Base-by-base conservation (phyloP, 2,329 filamentous ascomycete species). In the Bimuria novae-zelandiae region DNA sequence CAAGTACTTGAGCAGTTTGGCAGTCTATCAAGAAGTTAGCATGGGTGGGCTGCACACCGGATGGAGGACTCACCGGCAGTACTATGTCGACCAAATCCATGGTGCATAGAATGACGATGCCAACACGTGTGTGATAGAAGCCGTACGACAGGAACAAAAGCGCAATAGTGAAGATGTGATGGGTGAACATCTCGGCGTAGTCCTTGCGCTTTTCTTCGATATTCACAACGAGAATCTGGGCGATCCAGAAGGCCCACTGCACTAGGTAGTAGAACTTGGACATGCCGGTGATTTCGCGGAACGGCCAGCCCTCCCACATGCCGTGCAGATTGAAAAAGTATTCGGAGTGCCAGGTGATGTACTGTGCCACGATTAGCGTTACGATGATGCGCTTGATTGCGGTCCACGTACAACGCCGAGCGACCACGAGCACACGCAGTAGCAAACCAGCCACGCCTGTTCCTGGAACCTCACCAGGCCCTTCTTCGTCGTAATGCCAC, bases 191-290 rank as follows among this genome's bases (percentile, higher is more conserved):
- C 75, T 97, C 93, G 79, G 86, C 89, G 75, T 97, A 89, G 67
- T 99, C 94, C 77, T 97, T 97, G 67, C 94, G 85, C 61, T 89
- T 86, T 76, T 95, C 90, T 76, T 99, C 94, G 55, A 97, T 92
- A 75, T 97, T 89, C 72, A 97, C 90, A 52, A 97, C 90, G 27
- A 97, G 80, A 60, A 97, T 89, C 76, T 96, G 92, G 77, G 97
- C 93, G 42, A 97, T 75, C 89, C 91, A 97, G 75, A 97, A 97
- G 21, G 89, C 87, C 76, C 92, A 89, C 73, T 97, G 92, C 12
- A 88, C 87, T 27, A 99, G 81, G 67, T 96, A 90, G 75, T 99
- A 99, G 74, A 84, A 86, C 78, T 97, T 97, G 77, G 89, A 85
- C 11, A 90, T 74, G 7, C 87, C 86, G 14, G 80, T 79, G 54